These are phyloP conservation scores for Isabelozyma pseudorhagii DNA, from an alignment of 805 yeast genomes.

Conservation along the genomic window DNA sequence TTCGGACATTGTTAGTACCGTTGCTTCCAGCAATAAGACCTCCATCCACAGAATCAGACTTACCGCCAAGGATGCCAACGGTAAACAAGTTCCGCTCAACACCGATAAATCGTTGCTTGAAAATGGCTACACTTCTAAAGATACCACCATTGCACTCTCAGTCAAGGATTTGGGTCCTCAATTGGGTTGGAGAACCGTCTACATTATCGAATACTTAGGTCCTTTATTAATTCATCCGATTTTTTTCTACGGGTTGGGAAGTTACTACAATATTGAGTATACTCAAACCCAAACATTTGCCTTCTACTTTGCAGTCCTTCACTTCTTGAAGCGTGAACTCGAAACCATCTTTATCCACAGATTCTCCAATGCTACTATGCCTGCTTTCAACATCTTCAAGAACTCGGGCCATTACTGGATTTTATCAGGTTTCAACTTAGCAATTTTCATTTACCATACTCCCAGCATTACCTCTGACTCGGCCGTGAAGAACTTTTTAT, in stretches of 20 bases:
- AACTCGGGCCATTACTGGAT: conserved; percentile 92
- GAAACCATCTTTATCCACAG: conserved; percentile 84
- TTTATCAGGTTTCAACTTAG: conserved; percentile 66
- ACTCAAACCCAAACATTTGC: conserved; percentile 53
- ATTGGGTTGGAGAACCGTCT: conserved; percentile 90
- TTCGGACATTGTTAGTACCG: conserved; percentile 38
- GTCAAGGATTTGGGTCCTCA: conserved; percentile 94
- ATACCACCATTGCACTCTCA: conserved; percentile 40
- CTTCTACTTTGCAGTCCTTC: conserved; percentile 58
- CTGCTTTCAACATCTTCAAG: conserved; percentile 78
- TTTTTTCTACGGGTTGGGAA: conserved; percentile 48
- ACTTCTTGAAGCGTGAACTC: conserved; percentile 82
- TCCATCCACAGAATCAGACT: conserved; percentile 25
- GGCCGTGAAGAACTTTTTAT: conserved; percentile 26
- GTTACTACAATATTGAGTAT: conserved; percentile 30
- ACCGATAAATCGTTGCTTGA: conserved; percentile 41
- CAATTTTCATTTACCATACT: conserved; percentile 45
- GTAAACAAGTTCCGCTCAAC: conserved; percentile 43
- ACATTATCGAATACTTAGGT: conserved; percentile 81
- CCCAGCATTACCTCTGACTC: conserved; percentile 3
- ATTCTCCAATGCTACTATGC: conserved; percentile 92
- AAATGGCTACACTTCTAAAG: conserved; percentile 40
- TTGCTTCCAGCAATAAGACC: conserved; percentile 45
- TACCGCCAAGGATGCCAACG: conserved; percentile 17
- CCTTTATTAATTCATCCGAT: conserved; percentile 80